phyloP scores from a whole-genome alignment of 2,329 filamentous ascomycete species.

The Penicillium sp. region DNA sequence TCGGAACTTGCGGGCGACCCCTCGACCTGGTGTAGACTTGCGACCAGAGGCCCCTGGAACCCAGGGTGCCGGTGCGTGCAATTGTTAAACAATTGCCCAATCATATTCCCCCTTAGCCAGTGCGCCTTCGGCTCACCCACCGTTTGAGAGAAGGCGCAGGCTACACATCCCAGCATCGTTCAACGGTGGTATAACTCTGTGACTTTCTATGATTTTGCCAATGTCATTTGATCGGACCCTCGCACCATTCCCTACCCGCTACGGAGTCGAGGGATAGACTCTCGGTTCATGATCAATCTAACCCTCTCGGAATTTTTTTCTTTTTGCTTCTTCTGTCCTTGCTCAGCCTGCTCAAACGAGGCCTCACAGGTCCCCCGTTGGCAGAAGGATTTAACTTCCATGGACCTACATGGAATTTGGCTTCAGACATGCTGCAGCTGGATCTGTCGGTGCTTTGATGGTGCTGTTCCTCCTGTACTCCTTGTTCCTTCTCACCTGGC shows the following conservation, averaged over 20 bases:
- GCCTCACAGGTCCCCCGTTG: constrained; percentile 13
- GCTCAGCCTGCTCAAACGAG: constrained; percentile 15
- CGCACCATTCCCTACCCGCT: constrained; percentile 4
- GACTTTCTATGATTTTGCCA: constrained; percentile 14
- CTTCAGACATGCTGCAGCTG: constrained; percentile 33
- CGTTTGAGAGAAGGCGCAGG: background rate
- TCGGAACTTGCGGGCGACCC: constrained; percentile 70
- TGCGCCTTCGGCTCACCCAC: background rate
- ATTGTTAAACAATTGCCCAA: constrained; percentile 53
- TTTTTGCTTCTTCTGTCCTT: constrained; percentile 21
- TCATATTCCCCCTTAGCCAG: background rate
- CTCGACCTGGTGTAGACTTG: constrained; percentile 66
- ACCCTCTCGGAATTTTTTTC: constrained; percentile 15
- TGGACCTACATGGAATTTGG: constrained; percentile 30
- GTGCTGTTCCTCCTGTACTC: constrained; percentile 30
- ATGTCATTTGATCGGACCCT: constrained; percentile 2
- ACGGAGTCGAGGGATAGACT: constrained; percentile 15
- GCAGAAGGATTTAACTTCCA: constrained; percentile 18
- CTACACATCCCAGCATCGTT: constrained; percentile 1
- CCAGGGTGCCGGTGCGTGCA: constrained; percentile 60
- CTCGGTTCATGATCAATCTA: constrained; percentile 16
- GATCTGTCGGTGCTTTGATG: constrained; percentile 26
- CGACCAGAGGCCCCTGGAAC: constrained; percentile 62
- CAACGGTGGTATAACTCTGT: constrained; percentile 10
- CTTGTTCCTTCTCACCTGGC: constrained; percentile 32